phyloP scores from a whole-genome alignment of 768 basidiomycete species.

The Leccinum sublutescens region DNA sequence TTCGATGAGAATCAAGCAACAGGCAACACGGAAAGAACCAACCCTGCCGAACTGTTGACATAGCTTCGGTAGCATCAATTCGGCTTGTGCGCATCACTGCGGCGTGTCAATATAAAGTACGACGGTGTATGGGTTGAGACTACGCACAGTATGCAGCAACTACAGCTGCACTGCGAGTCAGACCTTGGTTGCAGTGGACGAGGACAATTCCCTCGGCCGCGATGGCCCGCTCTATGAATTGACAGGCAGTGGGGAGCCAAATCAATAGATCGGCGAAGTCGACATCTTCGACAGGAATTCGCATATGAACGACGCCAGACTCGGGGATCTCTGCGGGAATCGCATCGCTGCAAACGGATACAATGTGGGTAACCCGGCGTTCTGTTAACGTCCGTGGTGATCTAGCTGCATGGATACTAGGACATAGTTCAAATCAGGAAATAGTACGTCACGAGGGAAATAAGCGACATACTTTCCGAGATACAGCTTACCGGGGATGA shows the following conservation, averaged over 20 bases:
- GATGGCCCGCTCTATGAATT: constrained; percentile 64
- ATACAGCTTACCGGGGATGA: constrained; percentile 65
- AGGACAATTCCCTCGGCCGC: constrained; percentile 57
- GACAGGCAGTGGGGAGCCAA: constrained; percentile 61
- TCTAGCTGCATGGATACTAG: constrained; percentile 66
- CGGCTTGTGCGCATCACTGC: constrained; percentile 68
- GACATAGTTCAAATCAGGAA: constrained; percentile 45
- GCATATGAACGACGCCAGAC: constrained; percentile 67
- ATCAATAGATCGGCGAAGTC: constrained; percentile 70
- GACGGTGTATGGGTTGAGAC: not conserved
- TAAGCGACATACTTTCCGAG: constrained; percentile 65
- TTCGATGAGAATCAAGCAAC: constrained; percentile 4
- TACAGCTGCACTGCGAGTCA: constrained; percentile 66
- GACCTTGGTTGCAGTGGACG: constrained; percentile 66
- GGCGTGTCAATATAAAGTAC: constrained; percentile 7
- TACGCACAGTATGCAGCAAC: constrained; percentile 74
- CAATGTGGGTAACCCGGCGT: constrained; percentile 73
- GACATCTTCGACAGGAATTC: constrained; percentile 68
- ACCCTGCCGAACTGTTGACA: constrained; percentile 63
- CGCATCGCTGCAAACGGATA: constrained; percentile 72
- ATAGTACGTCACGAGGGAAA: constrained; percentile 21
- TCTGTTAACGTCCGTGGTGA: constrained; percentile 71
- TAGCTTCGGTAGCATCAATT: constrained; percentile 54
- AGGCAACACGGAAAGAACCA: constrained; percentile 12
- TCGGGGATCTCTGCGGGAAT: constrained; percentile 70